These are phyloP conservation scores for Tulasnella sp. DNA, from an alignment of 768 basidiomycete genomes.

Conservation along the genomic window DNA sequence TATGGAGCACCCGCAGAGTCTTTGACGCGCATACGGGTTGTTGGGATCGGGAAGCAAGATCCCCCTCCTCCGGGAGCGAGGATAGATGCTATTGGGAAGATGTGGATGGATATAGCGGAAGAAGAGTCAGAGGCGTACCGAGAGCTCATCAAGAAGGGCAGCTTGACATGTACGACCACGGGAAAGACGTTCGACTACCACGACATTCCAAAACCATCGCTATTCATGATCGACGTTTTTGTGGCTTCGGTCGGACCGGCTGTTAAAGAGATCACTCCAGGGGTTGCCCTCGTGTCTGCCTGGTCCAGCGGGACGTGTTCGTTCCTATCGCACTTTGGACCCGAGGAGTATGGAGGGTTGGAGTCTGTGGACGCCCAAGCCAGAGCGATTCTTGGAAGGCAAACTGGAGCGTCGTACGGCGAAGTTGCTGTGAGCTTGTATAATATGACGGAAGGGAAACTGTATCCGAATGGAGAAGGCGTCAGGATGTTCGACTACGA, in stretches of 20 bases:
- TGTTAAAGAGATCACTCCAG: conserved; percentile 5
- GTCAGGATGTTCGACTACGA: conserved; percentile 6
- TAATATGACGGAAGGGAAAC: background rate
- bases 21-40: background rate
- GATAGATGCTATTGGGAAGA: background rate
- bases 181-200: background rate
- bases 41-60: background rate
- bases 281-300: background rate
- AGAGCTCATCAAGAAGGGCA: background rate
- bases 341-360: background rate
- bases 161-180: background rate
- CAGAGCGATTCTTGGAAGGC: background rate
- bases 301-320: background rate
- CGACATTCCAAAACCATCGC: background rate
- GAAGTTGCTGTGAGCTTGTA: background rate
- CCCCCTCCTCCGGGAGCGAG: background rate
- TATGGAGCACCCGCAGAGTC: background rate
- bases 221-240: conserved; percentile 3
- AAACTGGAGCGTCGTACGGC: background rate
- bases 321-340: background rate
- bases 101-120: background rate
- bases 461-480: background rate
- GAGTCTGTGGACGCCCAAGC: background rate
- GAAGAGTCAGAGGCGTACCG: background rate
- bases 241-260: background rate